Base-by-base conservation (phyloP, 176 grass and related monocot genomes). In the Lolium rigidum region DNA sequence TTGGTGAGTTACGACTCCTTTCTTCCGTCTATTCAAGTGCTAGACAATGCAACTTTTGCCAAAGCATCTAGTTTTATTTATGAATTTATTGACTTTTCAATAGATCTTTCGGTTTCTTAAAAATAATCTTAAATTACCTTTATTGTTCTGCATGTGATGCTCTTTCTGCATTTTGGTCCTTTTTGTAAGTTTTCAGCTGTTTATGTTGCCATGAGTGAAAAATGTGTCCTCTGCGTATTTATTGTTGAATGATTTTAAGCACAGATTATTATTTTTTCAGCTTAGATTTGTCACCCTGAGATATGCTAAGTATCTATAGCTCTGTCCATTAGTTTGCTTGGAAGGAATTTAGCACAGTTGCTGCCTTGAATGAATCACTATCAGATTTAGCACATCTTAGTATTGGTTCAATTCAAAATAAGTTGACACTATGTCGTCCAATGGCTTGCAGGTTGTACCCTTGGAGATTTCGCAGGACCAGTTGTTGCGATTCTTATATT, bases 381-480 rank as follows among this genome's bases (percentile, higher is more conserved):
- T 79, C 12, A 64, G 31, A 35, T 84, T 35, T 35, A 66, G 16
- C 51, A 57, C 26, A 28, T 25, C 57, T 48, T 85, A 75, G 24
- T 39, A 58, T 50, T 37, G 20, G 3, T 80, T 28, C 37, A 70
- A 14, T 49, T 11, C 12, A 84, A 63, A 24, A n/a, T 60, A 39
- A 13, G 61, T 49, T 88, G 54, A 81, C 15, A 78, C 2, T 84
- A 20, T 75, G 63, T 78, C 20, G 17, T 85, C 25, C 10, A 70
- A 20, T 76, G 67, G 38, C 20, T 80, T 90, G 85, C 83, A 99
- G 97, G 97, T 61, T 94, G 97, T 89, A 84, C 92, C 18, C 37
- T 99, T 13, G 94, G 97, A 87, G 97, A 99, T 90, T 89, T 94
- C 39, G 90, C 89, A 28, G 97, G 94, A 54, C 97, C 97, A 35